phyloP scores from a whole-genome alignment of 2,329 filamentous ascomycete species.

The Claviceps digitariae region DNA sequence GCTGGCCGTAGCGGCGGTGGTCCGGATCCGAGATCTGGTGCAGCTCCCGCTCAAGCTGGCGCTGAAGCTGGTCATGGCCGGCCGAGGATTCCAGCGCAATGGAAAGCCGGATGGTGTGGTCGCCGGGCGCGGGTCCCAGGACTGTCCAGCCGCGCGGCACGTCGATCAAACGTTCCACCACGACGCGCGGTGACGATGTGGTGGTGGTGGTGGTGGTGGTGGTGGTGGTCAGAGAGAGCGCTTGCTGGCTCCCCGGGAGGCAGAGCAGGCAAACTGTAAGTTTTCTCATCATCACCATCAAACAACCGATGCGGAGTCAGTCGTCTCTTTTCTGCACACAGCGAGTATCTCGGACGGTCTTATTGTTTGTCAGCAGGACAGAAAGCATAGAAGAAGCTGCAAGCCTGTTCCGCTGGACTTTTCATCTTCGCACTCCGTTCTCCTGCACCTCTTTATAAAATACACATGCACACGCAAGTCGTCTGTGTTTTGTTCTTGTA shows the following conservation, averaged over 20 bases:
- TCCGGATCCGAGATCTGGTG: constrained; percentile 35
- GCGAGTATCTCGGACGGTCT: too few relatives aligned
- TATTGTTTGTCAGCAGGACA: too few relatives aligned
- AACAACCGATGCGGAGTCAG: too few relatives aligned
- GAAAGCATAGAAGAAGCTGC: too few relatives aligned
- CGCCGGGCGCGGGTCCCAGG: constrained; percentile 7
- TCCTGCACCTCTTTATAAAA: too few relatives aligned
- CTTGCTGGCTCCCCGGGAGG: neutral
- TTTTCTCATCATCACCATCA: neutral
- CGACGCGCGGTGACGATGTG: neutral
- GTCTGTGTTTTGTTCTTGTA: too few relatives aligned
- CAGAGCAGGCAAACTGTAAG: neutral
- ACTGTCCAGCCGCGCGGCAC: constrained; percentile 13
- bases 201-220: neutral
- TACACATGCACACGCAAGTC: too few relatives aligned
- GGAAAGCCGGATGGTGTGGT: constrained; percentile 15
- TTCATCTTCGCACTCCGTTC: too few relatives aligned
- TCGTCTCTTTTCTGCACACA: too few relatives aligned
- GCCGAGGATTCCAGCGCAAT: constrained; percentile 16
- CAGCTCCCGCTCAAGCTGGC: constrained; percentile 29
- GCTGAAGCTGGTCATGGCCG: constrained; percentile 21
- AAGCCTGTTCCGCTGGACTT: too few relatives aligned
- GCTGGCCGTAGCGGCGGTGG: constrained; percentile 31
- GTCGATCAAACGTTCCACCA: constrained; percentile 11
- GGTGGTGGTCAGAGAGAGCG: neutral